Percentiles rank a stretch among this genome's conserved stretches.
Conservation (phyloP, 768 basidiomycete genomes). For the Antrodiella citrinella region DNA sequence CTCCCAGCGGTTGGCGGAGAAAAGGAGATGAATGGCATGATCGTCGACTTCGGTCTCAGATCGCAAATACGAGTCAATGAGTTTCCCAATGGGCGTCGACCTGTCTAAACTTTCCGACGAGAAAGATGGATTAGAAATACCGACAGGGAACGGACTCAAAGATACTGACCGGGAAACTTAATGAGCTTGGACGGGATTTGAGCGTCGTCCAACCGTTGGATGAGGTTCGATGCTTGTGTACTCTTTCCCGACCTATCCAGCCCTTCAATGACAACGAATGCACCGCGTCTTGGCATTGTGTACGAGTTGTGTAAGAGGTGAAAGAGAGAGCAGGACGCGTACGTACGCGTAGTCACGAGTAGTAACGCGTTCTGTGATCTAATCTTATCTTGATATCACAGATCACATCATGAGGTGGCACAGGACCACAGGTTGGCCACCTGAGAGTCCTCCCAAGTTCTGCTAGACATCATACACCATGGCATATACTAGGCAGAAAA, state of each 20-base stretch:
- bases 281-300: conserved; percentile 31
- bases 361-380: background rate
- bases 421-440: no score
- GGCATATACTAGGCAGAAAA: no score
- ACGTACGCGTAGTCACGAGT: background rate
- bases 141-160: no score
- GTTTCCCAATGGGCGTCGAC: conserved; percentile 81
- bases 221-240: conserved; percentile 68
- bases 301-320: background rate
- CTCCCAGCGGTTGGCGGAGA: conserved; percentile 98
- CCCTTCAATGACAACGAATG: conserved; percentile 92
- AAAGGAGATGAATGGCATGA: conserved; percentile 85
- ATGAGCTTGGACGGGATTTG: conserved; percentile 46
- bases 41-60: conserved; percentile 85
- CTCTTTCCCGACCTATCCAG: conserved; percentile 95
- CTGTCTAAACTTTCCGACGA: conserved; percentile 51
- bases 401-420: no score
- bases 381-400: no score
- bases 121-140: no score
- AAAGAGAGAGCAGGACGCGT: background rate
- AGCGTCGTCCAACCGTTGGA: conserved; percentile 40
- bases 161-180: conserved; percentile 81
- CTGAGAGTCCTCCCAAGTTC: background rate
- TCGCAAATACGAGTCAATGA: conserved; percentile 89
- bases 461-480: no score